phyloP scores from a whole-genome alignment of 2,329 filamentous ascomycete species.

The Tolypocladium tundrense region DNA sequence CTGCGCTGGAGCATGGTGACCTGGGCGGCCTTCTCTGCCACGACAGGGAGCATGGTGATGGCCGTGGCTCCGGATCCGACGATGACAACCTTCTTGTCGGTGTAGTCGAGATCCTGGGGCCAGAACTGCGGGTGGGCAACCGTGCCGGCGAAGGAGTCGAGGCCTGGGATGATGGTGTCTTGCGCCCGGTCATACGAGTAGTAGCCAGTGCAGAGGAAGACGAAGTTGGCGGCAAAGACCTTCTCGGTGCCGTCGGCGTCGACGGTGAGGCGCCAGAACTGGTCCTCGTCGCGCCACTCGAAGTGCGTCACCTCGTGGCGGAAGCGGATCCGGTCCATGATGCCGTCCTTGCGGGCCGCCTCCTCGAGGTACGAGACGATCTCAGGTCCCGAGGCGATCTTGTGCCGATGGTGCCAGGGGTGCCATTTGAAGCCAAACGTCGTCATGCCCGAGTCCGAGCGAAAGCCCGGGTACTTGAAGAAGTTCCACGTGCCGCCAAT shows the following conservation, averaged over 20 bases:
- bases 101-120: constrained; percentile 57
- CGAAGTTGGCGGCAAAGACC: constrained; percentile 37
- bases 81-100: constrained; percentile 57
- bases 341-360: constrained; percentile 37
- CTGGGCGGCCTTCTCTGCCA: constrained; percentile 52
- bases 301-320: constrained; percentile 35
- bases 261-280: constrained; percentile 44
- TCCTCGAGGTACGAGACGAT: constrained; percentile 46
- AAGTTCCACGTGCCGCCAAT: constrained; percentile 72
- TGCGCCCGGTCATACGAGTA: constrained; percentile 61
- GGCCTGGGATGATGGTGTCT: constrained; percentile 50
- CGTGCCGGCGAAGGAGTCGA: constrained; percentile 54
- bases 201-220: constrained; percentile 55
- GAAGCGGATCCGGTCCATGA: constrained; percentile 44
- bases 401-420: constrained; percentile 49
- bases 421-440: constrained; percentile 61
- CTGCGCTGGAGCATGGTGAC: constrained; percentile 77
- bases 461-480: constrained; percentile 66
- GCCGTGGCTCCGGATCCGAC: constrained; percentile 74
- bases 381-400: constrained; percentile 39
- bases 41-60: constrained; percentile 61
- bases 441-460: constrained; percentile 53
- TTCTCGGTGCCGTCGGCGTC: constrained; percentile 16
- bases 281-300: constrained; percentile 44
- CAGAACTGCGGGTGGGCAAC: constrained; percentile 67